phyloP scores from a whole-genome alignment of 1,139 yeast species.

The Hansenula anomala region DNA sequence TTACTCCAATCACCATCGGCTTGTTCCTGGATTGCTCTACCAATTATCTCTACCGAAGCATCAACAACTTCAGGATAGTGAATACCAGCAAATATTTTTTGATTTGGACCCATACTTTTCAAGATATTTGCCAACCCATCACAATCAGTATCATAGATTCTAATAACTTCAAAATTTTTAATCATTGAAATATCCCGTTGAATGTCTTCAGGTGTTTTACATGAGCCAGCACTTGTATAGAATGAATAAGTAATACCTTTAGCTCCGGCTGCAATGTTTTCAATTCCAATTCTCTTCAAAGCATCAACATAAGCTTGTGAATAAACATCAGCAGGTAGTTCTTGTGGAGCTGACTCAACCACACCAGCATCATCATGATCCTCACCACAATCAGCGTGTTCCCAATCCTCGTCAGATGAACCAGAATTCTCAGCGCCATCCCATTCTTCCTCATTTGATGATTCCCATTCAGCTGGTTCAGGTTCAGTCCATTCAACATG shows the following conservation, averaged over 20 bases:
- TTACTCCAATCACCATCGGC: constrained; percentile 59
- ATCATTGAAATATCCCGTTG: constrained; percentile 51
- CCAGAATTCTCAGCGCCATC: neutral
- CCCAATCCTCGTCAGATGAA: neutral
- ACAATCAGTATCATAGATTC: constrained; percentile 81
- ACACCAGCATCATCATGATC: neutral
- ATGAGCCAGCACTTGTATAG: constrained; percentile 59
- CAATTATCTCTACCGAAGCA: constrained; percentile 43
- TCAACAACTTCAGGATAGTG: constrained; percentile 49
- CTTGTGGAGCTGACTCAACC: too few relatives aligned
- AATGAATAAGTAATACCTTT: constrained; percentile 78
- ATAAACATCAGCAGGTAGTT: constrained; percentile 4
- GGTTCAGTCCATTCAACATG: neutral
- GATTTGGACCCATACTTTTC: constrained; percentile 48
- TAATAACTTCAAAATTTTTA: constrained; percentile 50
- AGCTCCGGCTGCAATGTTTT: constrained; percentile 30
- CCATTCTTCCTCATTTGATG: too few relatives aligned
- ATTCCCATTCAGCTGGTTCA: constrained; percentile 1
- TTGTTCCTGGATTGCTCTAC: constrained; percentile 44
- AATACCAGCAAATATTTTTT: constrained; percentile 68
- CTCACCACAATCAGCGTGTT: neutral
- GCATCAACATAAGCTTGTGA: constrained; percentile 6
- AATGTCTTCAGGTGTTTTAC: constrained; percentile 58
- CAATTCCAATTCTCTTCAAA: constrained; percentile 13
- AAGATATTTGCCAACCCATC: constrained; percentile 63